phyloP scores from a whole-genome alignment of 495 filamentous ascomycete species.

The Cryomyces antarcticus region DNA sequence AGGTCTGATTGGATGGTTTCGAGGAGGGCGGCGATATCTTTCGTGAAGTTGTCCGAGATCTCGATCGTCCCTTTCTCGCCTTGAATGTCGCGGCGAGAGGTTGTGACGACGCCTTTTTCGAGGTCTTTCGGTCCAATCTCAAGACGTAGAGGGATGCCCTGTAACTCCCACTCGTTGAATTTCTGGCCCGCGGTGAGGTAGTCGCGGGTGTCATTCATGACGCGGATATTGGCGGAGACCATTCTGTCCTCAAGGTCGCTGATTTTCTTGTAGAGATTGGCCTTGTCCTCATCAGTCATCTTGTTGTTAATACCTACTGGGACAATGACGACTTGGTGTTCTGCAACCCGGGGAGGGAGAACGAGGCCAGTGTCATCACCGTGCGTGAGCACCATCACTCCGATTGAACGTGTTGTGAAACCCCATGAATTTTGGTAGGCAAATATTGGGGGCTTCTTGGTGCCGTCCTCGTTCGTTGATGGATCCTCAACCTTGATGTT shows the following conservation, averaged over 20 bases:
- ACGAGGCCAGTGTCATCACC: constrained; percentile 86
- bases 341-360: constrained; percentile 74
- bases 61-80: constrained; percentile 58
- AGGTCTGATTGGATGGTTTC: constrained; percentile 76
- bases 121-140: constrained; percentile 92
- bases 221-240: constrained; percentile 21
- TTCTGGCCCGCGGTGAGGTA: constrained; percentile 88
- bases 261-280: constrained; percentile 48
- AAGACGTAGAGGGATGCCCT: constrained; percentile 78
- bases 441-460: constrained; percentile 45
- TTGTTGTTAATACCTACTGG: constrained; percentile 88
- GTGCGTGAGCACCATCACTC: constrained; percentile 97
- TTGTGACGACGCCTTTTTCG: constrained; percentile 58
- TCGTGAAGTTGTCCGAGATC: constrained; percentile 34
- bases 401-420: constrained; percentile 82
- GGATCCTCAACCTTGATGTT: constrained; percentile 92
- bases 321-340: constrained; percentile 66
- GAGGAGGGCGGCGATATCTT: constrained; percentile 54
- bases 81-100: constrained; percentile 64
- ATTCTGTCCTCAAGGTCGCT: constrained; percentile 38
- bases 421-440: constrained; percentile 99
- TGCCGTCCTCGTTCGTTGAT: constrained; percentile 42
- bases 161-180: constrained; percentile 94
- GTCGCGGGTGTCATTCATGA: constrained; percentile 57
- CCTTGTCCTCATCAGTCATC: constrained; percentile 54